Conservation (phyloP, 768 basidiomycete species). For the Mycena metata region DNA sequence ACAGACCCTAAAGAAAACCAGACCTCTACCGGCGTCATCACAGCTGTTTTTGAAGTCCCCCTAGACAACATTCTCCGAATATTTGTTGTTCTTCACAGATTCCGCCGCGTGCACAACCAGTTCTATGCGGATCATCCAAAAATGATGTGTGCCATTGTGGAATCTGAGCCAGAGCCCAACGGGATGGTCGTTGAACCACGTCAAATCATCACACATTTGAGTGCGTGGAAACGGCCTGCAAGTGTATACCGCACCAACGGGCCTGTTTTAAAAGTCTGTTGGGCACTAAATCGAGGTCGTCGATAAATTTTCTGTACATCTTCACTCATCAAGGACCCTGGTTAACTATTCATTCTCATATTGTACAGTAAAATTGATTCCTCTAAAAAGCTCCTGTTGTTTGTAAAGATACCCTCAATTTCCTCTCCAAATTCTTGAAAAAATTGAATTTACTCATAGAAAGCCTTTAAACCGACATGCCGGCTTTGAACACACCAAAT, state of each 20-base stretch:
- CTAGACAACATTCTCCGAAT: conserved; percentile 21
- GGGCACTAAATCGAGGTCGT: conserved; percentile 33
- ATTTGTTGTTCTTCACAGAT: conserved; percentile 17
- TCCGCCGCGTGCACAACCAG: conserved; percentile 6
- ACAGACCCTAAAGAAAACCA: neutral
- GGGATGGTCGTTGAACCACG: conserved; percentile 20
- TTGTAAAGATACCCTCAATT: no score
- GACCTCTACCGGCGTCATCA: conserved; percentile 27
- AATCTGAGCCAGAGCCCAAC: neutral
- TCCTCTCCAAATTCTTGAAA: no score
- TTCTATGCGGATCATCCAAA: conserved; percentile 19
- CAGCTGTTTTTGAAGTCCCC: conserved; percentile 9
- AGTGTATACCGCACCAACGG: neutral
- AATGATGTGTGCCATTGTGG: conserved; percentile 11
- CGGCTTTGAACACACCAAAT: no score
- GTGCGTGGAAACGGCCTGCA: conserved; percentile 16
- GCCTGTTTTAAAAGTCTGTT: conserved; percentile 21
- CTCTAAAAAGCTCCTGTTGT: no score
- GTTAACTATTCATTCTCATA: neutral
- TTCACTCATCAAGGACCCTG: no score
- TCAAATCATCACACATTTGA: conserved; percentile 25
- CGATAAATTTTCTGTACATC: neutral
- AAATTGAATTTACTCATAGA: no score
- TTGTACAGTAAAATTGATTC: no score
- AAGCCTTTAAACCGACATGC: no score